Percentiles rank a stretch among this genome's conserved stretches.
phyloP scores from a whole-genome alignment of 345 rosid genomes.

The Aquilaria sinensis region DNA sequence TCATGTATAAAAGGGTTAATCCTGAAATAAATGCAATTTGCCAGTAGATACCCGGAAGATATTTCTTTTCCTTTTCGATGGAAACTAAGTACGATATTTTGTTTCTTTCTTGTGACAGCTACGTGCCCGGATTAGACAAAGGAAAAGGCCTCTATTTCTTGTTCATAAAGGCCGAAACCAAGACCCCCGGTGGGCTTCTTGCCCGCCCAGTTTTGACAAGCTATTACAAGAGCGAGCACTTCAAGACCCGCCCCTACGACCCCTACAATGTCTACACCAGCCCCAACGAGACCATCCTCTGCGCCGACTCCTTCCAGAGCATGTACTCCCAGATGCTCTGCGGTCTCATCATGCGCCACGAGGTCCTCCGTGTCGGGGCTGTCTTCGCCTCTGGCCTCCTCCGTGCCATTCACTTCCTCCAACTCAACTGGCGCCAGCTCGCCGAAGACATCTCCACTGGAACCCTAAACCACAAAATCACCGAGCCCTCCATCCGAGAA shows the following conservation, averaged over 20 bases:
- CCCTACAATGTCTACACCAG: conserved; percentile 79
- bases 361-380: conserved; percentile 85
- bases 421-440: conserved; percentile 54
- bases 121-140: conserved; percentile 74
- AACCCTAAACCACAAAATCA: conserved; percentile 44
- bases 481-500: conserved; percentile 38
- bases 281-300: conserved; percentile 83
- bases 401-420: conserved; percentile 77
- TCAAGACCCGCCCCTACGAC: conserved; percentile 70
- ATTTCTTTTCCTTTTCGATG: background rate
- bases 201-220: conserved; percentile 95
- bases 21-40: no score
- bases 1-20: no score
- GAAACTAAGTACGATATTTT: conserved; percentile 4
- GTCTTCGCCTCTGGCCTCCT: conserved; percentile 90
- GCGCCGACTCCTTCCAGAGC: conserved; percentile 80
- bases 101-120: conserved; percentile 29
- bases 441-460: conserved; percentile 59
- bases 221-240: conserved; percentile 81
- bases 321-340: conserved; percentile 92
- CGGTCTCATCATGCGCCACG: conserved; percentile 59
- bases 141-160: conserved; percentile 84
- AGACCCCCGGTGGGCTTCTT: conserved; percentile 70
- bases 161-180: conserved; percentile 80
- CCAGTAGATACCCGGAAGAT: no score